Base-by-base conservation (phyloP, 1,139 yeast species). In the Debaryomycetaceae sp. region DNA sequence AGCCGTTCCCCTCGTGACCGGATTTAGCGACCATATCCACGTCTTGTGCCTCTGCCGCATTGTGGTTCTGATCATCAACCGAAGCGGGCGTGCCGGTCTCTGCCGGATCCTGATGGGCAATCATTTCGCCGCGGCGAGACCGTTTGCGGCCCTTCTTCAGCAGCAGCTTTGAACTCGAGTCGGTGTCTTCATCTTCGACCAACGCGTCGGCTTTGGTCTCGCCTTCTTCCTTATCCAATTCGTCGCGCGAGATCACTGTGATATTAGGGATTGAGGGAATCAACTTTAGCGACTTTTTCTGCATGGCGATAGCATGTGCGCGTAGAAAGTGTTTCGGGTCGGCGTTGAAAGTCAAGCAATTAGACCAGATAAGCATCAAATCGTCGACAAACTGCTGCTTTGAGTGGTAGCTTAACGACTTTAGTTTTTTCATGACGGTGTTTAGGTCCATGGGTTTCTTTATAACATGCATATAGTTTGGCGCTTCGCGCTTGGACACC, bases 401-500 rank as follows among this genome's bases (percentile, higher is more conserved):
- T 27, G 86, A 81, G 40, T 68, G 72, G 50, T 90, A 90, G 37
- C 82, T 87, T 36, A 83, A 73, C 4, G 70, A 62, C 45, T 86
- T 86, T 41, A 92, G 60, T 48, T 87, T 90, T 45, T 86, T 87
- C 77, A 86, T 68, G 11, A 92, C 95, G 0, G 97, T 87, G 45
- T 86, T 87, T 39, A 92, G 63, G 47, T 92, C 99, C 99, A 92
- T 92, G 19, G 99, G 98, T 33, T 73, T 75, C 44, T 86, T 87
- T 43, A 92, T 87, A 25, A 92, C 69, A 33, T 77, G 76, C 35
- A 86, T 86, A 55, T 92, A 92, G 47, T 90, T 87, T 5, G 98
- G 99, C 0, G 98, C 99, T 46, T 92, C 99, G 34, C 98, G 68
- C 51, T 90, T 90, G 33, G 93, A 83, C 14, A 92, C 99, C 47